Evolutionary conservation across 257 asterid species (phyloP).

Genomic region (Penstemon davidsonii): DNA sequence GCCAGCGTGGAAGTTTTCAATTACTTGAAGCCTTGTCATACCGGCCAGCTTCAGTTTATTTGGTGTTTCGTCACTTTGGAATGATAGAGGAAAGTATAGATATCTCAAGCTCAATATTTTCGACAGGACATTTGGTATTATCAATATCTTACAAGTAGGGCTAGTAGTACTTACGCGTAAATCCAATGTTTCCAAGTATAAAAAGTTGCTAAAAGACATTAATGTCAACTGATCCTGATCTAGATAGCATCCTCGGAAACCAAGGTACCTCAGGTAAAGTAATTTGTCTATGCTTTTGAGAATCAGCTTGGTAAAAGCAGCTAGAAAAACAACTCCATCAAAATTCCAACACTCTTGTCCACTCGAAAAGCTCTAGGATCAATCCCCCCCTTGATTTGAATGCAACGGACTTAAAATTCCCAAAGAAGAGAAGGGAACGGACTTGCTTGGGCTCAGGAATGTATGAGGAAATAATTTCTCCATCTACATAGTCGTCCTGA

Average conservation of each 20-base stretch:
- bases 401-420: background rate
- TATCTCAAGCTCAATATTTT: slow-evolving; percentile 15
- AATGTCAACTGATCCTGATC: slow-evolving; percentile 12
- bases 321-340: slow-evolving; percentile 9
- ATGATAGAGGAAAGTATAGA: slow-evolving; percentile 32
- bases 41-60: slow-evolving; percentile 20
- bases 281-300: background rate
- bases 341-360: slow-evolving; percentile 23
- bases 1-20: slow-evolving; percentile 27
- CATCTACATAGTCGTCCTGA: background rate
- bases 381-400: background rate
- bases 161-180: slow-evolving; percentile 19
- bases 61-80: background rate
- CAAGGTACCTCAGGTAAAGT: slow-evolving; percentile 26
- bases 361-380: background rate
- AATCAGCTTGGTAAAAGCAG: background rate
- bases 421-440: slow-evolving; percentile 26
- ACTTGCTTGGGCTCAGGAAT: background rate
- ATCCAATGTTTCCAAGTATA: slow-evolving; percentile 33
- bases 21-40: slow-evolving; percentile 27
- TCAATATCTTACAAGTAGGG: background rate
- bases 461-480: background rate
- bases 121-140: slow-evolving; percentile 11
- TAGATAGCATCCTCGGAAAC: slow-evolving; percentile 35
- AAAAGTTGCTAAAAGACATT: slow-evolving; percentile 23